Conservation (phyloP, 441 rosid species). For the Raphanus hybrid region DNA sequence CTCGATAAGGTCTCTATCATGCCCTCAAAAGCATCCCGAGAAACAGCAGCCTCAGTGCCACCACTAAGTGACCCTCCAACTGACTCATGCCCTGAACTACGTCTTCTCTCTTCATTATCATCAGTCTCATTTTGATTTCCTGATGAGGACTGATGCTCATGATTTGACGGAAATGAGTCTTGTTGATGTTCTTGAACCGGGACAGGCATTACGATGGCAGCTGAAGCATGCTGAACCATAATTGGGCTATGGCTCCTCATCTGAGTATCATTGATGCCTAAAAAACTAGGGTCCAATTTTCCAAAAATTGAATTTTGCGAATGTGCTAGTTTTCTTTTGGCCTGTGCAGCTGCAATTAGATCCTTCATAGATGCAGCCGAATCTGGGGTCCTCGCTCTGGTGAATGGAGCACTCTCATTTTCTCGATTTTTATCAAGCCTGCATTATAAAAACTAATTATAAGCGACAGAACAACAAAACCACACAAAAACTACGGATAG, state of each 20-base stretch:
- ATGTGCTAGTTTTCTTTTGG: conserved; percentile 88
- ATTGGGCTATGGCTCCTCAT: conserved; percentile 65
- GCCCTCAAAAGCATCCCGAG: conserved; percentile 99
- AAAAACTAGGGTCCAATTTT: conserved; percentile 44
- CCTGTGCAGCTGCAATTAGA: conserved; percentile 98
- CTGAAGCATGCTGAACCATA: conserved; percentile 49
- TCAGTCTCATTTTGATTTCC: conserved; percentile 62
- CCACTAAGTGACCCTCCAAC: conserved; percentile 85
- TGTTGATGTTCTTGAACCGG: conserved; percentile 56
- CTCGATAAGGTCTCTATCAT: conserved; percentile 98
- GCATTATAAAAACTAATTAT: conserved; percentile 19
- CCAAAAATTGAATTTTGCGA: conserved; percentile 50
- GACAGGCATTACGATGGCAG: conserved; percentile 49
- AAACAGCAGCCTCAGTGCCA: conserved; percentile 96
- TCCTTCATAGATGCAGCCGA: conserved; percentile 79
- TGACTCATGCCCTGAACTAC: conserved; percentile 68
- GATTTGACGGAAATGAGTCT: conserved; percentile 61
- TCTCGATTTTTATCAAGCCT: conserved; percentile 62
- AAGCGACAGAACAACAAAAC: conserved; percentile 23
- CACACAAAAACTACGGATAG: conserved; percentile 26
- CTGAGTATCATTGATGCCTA: conserved; percentile 51
- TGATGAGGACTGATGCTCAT: conserved; percentile 53
- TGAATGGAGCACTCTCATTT: conserved; percentile 50
- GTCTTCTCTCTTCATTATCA: conserved; percentile 76
- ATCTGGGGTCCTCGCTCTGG: conserved; percentile 65